A percentile compares a stretch with the other conserved stretches of the same genome.
These are phyloP conservation scores for Pichia sp. DNA, from an alignment of 1,139 yeast species.

Conservation along the genomic window DNA sequence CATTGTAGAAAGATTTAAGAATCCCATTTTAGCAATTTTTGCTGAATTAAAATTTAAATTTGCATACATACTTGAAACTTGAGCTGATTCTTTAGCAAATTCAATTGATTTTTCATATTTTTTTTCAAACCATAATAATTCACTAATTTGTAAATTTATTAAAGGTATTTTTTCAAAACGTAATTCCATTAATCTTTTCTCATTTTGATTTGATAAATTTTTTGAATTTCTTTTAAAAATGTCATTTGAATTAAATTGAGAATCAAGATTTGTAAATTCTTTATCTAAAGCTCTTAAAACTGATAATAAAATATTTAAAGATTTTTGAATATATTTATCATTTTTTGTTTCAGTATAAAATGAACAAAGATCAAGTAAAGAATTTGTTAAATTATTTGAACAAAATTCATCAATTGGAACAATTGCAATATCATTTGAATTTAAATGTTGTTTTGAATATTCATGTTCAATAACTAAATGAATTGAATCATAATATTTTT, in stretches of 20 bases:
- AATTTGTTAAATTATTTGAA: constrained; percentile 22
- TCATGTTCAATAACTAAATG: constrained; percentile 22
- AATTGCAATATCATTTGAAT: constrained; percentile 17
- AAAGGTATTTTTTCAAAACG: constrained; percentile 32
- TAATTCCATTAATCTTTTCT: constrained; percentile 22
- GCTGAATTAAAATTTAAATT: constrained; percentile 35
- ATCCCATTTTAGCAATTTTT: constrained; percentile 34
- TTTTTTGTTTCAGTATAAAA: constrained; percentile 24
- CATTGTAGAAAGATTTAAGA: constrained; percentile 36
- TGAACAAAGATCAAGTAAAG: constrained; percentile 26
- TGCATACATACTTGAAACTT: constrained; percentile 30
- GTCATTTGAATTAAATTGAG: constrained; percentile 15
- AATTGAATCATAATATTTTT: constrained; percentile 20
- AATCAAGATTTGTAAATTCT: constrained; percentile 20
- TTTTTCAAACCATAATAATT: constrained; percentile 58
- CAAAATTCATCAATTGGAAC: constrained; percentile 22
- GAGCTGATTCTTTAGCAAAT: constrained; percentile 54
- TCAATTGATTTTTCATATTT: constrained; percentile 47
- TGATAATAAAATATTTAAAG: constrained; percentile 25
- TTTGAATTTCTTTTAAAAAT: constrained; percentile 13
- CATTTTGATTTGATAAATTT: constrained; percentile 13
- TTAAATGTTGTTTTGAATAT: constrained; percentile 12
- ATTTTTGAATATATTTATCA: constrained; percentile 17
- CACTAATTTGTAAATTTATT: constrained; percentile 55
- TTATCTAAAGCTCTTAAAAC: constrained; percentile 25